Conservation (phyloP, 192 early-diverging fungal genomes). For the Chytriomyces confervae region DNA sequence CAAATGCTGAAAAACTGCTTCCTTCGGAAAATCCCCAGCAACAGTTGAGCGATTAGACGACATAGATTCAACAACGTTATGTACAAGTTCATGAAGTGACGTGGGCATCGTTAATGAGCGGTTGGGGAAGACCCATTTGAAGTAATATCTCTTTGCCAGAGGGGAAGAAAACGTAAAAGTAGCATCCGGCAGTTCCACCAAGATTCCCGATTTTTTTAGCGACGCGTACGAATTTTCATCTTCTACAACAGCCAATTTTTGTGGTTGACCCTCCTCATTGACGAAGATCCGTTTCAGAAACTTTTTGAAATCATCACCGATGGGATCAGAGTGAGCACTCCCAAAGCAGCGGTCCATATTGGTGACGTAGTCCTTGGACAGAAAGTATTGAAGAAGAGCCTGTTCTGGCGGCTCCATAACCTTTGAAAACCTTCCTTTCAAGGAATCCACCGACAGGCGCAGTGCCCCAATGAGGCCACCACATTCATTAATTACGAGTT, state of each 20-base stretch:
- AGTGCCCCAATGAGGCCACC: constrained; percentile 26
- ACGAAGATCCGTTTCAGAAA: constrained; percentile 28
- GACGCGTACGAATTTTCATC: constrained; percentile 4
- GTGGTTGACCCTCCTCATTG: constrained; percentile 6
- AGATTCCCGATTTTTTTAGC: constrained; percentile 32
- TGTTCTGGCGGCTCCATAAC: constrained; percentile 5
- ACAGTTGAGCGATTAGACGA: constrained; percentile 24
- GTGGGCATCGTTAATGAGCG: constrained; percentile 29
- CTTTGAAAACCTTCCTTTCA: constrained; percentile 20
- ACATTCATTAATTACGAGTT: constrained; percentile 21
- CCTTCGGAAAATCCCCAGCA: constrained; percentile 20
- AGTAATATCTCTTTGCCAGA: constrained; percentile 39
- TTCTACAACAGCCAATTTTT: background rate
- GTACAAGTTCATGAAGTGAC: constrained; percentile 37
- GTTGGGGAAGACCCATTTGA: constrained; percentile 41
- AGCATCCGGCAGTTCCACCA: constrained; percentile 13
- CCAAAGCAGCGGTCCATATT: constrained; percentile 18
- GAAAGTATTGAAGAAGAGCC: constrained; percentile 28
- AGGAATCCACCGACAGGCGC: constrained; percentile 11
- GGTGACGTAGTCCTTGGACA: constrained; percentile 24
- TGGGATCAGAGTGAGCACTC: constrained; percentile 18
- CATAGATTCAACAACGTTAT: constrained; percentile 29
- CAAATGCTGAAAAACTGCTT: constrained; percentile 28
- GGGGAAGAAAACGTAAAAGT: constrained; percentile 36
- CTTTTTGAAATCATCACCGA: constrained; percentile 17